Base-by-base conservation (phyloP, 305 asterid genomes). In the Rubia balearica region DNA sequence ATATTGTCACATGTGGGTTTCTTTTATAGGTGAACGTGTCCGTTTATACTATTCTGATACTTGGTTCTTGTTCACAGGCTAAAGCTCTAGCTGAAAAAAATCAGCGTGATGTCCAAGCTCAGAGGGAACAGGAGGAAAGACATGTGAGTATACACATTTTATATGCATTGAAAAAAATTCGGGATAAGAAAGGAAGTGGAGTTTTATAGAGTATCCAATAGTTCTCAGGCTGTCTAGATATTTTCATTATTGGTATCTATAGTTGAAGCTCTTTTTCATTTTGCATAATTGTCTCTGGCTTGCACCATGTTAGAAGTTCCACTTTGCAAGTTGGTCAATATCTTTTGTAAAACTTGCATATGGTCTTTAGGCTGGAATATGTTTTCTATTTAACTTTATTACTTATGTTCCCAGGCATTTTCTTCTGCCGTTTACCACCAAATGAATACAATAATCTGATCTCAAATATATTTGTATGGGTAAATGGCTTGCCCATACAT, bases 101-200 rank as follows among this genome's bases (percentile, higher is more conserved):
- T 83, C 92, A 92, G 77, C 90, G 99, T 41, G 99, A 95, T 78
- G 85, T 90, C 76, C 92, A 92, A 81, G 91, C 84, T 80, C 96
- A 84, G 81, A 86, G 85, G 88, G 99, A 95, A 0, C 99, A 92
- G 82, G 98, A 95, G 81, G 97, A 92, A 86, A 87, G 98, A 92
- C 86, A 90, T 79, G 99, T 95, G 83, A 90, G 99, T 83, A 70
- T 72, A 55, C 41, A 40, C 69, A 40, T 60, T 68, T 68, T 46
- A 67, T 33, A 56, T 56, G 45, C 48, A 56, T 36, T 38, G 12
- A 36, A 17, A 61, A 33, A 9, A 61, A 38, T 21, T 53, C 43
- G 45, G 6, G 61, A 30, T 30, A 40, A 19, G 22, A 30, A 40
- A 59, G 36, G 5, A 17, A 33, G 60, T 67, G 16, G 45, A 48